Evolutionary conservation across 2,329 filamentous ascomycete species (phyloP), one percentile per base, ranked within the genome.

Genomic region (Chalaropsis thielavioides): DNA sequence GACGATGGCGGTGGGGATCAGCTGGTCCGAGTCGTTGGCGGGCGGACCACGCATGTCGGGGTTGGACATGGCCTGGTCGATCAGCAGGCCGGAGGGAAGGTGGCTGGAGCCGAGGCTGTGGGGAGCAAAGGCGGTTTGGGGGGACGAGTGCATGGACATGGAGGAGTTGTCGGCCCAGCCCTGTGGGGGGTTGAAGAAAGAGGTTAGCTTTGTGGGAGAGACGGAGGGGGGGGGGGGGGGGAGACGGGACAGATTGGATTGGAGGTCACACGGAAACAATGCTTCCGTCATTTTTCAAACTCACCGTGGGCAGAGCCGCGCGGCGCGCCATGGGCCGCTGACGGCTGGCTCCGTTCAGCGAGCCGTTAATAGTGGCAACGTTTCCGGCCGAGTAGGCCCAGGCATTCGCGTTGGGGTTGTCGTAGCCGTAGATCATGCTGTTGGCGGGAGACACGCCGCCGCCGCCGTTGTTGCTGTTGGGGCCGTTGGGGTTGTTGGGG

Each of bases 1-100:
- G 67, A 99, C 94, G 71, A 99, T 97, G 64, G 94, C 94, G 2
- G 94, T 99, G 2, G 92, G 92, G 67, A 99, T 99, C 67, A 99
- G 83, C 77, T 97, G 92, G 70, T 96, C 92, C 65, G 85, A 81
- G 60, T 84, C 82, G 72, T 71, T 78, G 67, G 71, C 76, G 70
- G 68, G 76, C 75, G 71, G 72, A 71, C 64, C 66, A 66, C 72
- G 71, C 71, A 77, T 73, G 56, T 74, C 73, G 35, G 61, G 17
- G 49, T 17, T 38, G 13, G 51, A 35, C 65, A 71, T 71, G 41
- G 74, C 73, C 63, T 70, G 75, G 31, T 78, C 75, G 61, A 75
- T 76, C n/a, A 77, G 75, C n/a, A 78, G 75, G 46, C 73, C 74
- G 64, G 76, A 76, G 5, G 74, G 70, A 69, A 78, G 70, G 62